Evolutionary conservation across 1,284 basidiomycete genomes (phyloP), one percentile per base, ranked within the genome.

Genomic region (Cryptococcus sp.): DNA sequence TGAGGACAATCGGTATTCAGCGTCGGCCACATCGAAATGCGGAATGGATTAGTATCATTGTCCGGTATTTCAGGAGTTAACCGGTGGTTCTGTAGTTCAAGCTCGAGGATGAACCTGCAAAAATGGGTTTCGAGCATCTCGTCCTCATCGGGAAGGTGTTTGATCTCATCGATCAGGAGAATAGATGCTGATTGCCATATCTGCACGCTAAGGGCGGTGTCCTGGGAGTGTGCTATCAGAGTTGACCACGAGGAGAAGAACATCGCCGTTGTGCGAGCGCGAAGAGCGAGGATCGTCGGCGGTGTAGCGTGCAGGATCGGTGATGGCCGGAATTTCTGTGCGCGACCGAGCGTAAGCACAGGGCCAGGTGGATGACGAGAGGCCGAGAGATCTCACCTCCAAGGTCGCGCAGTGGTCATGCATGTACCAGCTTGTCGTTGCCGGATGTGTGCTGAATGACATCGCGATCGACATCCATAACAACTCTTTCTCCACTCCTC

Each of bases 291-390:
- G 19, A 71, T 59, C 15, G 60, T 11, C 0, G 64, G 63, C 0
- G 73, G 68, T 16, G 69, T 65, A 3, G 67, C 70, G 42, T 72
- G 70, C 1, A 73, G 59, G 0, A 75, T 43, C 0, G 71, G 72
- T 2, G 70, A 59, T 4, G 72, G 73, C 1, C 47, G 20, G 54
- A 68, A 75, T 2, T 63, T 65, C 73, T 76, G 43, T 8, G 1
- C 19, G 6, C 35, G 27, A 22, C 27, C 16, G 38, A 11, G 20
- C 13, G 38, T 54, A 22, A 48, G 25, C 16, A 41, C 13, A 13
- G 10, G 17, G 20, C 43, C 11, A 27, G 17, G 16, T 2, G 41
- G 39, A 43, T 30, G 6, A 11, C 11, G 3, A 58, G 8, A 35
- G 13, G 3, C 3, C 70, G 3, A 58, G 8, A 35, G 13, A 2